Conservation (phyloP, 1,284 basidiomycete genomes). For the Ceratobasidium sp. region DNA sequence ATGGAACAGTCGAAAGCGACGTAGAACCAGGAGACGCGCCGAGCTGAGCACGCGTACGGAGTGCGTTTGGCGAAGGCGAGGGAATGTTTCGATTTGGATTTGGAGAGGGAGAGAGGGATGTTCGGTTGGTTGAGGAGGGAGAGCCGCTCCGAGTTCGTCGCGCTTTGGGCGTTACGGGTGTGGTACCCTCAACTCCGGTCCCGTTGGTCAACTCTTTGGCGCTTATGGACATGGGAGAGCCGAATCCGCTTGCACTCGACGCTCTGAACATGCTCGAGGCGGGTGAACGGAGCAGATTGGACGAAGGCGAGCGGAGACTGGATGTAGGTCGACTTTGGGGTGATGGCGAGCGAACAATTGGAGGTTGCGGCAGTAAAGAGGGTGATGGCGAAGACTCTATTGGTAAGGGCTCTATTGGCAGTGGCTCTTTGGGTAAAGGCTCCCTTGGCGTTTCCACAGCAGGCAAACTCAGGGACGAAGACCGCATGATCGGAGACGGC, state of each 20-base stretch:
- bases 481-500: background rate
- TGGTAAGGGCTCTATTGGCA: too few relatives aligned
- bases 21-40: constrained; percentile 21
- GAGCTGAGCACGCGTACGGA: constrained; percentile 11
- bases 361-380: too few relatives aligned
- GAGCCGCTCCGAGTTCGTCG: background rate
- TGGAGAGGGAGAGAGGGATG: background rate
- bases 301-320: constrained; percentile 26
- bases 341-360: background rate
- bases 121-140: background rate
- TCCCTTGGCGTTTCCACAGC: too few relatives aligned
- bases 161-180: constrained; percentile 17
- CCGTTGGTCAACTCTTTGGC: background rate
- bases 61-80: constrained; percentile 20
- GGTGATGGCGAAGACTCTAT: too few relatives aligned
- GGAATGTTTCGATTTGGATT: background rate
- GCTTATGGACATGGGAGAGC: background rate
- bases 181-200: background rate
- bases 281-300: constrained; percentile 18
- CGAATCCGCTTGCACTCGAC: constrained; percentile 21
- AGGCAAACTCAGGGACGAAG: background rate
- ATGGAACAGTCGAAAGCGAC: constrained; percentile 24
- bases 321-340: constrained; percentile 8
- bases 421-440: too few relatives aligned
- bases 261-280: constrained; percentile 21